Base-by-base conservation (phyloP, 352 stramenopile genomes). In the Phytophthora lateralis region DNA sequence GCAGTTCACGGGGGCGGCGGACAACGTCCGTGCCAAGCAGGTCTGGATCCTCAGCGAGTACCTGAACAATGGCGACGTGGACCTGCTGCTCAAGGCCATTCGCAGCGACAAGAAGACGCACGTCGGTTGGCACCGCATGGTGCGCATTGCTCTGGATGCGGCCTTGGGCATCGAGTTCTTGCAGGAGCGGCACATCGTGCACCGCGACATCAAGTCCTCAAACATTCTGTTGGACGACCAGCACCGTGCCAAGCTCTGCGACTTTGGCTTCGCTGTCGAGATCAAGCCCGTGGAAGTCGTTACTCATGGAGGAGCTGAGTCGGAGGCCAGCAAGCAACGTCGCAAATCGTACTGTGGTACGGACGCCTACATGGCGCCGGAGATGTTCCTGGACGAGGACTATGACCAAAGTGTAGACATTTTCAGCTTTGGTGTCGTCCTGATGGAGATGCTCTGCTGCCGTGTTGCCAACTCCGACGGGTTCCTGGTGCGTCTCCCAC, bases 81-180 rank as follows among this genome's bases (percentile, higher is more conserved):
- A 90, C 58, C 53, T 86, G 41, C 63, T 93, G 46, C 70, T 93
- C 17, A 80, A 84, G 41, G 56, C 63, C 14, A 88, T 87, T 52
- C 82, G 82, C 35, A 81, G 63, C 9, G 70, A 69, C 1, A 66
- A 68, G 14, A 66, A 69, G 30, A 5, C 53, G 1, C 85, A 93
- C 32, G 52, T 89, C 21, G 82, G 85, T 20, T 95, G 87, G 87
- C 50, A 70, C 9, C 48, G 71, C 12, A 77, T 90, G 42, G 63
- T 78, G 11, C 82, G 80, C 38, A 89, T 94, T 42, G 85, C 83
- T 11, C 65, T 93, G 21, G 87, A 96, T 45, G 74, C 85, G 6
- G 93, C 96, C 0, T 75, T 88, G 47, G 97, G 95, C 57, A 93
- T 99, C 53, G 82, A 92, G 47, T 99, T 99, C 76, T 70, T 99